Conservation (phyloP, 768 basidiomycete species). For the Panus rudis region DNA sequence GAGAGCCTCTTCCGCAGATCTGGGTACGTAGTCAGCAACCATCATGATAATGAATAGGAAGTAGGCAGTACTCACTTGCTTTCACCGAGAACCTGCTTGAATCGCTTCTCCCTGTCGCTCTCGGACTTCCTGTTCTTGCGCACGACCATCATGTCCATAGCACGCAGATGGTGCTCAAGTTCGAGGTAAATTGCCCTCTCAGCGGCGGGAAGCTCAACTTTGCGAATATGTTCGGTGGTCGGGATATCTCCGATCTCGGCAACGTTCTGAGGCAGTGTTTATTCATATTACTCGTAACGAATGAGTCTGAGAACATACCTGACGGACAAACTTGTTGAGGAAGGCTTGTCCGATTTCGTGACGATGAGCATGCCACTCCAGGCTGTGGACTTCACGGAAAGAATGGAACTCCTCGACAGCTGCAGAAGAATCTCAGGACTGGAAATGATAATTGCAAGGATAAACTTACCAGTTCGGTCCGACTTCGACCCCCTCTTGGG, state of each 20-base stretch:
- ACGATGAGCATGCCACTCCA: slow-evolving; percentile 89
- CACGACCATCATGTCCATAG: slow-evolving; percentile 86
- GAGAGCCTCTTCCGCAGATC: slow-evolving; percentile 86
- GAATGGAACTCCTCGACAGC: slow-evolving; percentile 93
- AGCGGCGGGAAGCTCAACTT: slow-evolving; percentile 77
- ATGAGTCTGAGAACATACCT: slow-evolving; percentile 39
- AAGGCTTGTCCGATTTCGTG: slow-evolving; percentile 77
- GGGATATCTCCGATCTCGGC: slow-evolving; percentile 97
- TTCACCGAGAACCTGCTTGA: slow-evolving; percentile 81
- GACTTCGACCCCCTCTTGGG: slow-evolving; percentile 60
- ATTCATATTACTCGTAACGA: slow-evolving; percentile 9
- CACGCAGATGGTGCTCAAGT: slow-evolving; percentile 86
- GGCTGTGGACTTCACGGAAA: slow-evolving; percentile 88
- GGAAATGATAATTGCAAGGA: background rate
- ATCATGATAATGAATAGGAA: background rate
- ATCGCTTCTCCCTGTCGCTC: slow-evolving; percentile 83
- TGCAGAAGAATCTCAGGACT: slow-evolving; percentile 26
- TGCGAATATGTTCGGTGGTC: slow-evolving; percentile 54
- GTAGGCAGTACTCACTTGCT: slow-evolving; percentile 49
- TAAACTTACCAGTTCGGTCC: slow-evolving; percentile 69
- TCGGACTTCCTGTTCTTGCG: slow-evolving; percentile 58
- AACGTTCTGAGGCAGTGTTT: slow-evolving; percentile 54
- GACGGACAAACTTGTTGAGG: slow-evolving; percentile 75
- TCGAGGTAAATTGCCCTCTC: slow-evolving; percentile 94
- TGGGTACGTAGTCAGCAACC: slow-evolving; percentile 21